Conservation (phyloP, 2,329 filamentous ascomycete genomes). For the Plectosphaerella cucumerina region DNA sequence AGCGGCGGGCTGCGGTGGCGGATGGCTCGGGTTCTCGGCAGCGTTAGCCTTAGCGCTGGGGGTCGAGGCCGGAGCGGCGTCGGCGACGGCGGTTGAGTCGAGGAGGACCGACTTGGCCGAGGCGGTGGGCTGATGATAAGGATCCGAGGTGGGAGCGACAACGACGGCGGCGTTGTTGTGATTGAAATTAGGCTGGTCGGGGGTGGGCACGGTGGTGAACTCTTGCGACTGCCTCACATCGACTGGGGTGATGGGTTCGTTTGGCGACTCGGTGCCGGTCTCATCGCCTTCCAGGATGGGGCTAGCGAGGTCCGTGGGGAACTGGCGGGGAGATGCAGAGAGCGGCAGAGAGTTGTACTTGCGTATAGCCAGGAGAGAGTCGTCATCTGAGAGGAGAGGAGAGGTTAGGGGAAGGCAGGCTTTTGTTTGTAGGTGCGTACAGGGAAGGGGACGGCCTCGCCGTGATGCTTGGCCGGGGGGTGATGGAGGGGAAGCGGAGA, state of each 20-base stretch:
- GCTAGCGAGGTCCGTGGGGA: constrained; percentile 43
- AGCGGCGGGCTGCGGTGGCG: constrained; percentile 4
- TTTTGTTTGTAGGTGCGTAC: not conserved
- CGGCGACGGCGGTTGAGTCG: constrained; percentile 1
- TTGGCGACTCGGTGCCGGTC: constrained; percentile 53
- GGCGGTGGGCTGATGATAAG: not conserved
- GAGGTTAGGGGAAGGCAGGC: not conserved
- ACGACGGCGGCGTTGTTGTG: constrained; percentile 21
- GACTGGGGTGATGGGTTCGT: constrained; percentile 59
- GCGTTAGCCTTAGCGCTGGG: constrained; percentile 3
- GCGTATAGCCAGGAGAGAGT: not conserved
- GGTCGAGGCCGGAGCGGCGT: not conserved
- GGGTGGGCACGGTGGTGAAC: constrained; percentile 39
- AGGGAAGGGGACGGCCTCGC: not conserved
- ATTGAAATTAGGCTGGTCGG: constrained; percentile 32
- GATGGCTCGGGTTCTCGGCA: constrained; percentile 3
- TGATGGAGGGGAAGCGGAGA: not conserved
- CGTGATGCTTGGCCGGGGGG: not conserved
- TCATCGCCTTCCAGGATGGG: constrained; percentile 55
- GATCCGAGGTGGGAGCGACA: constrained; percentile 4
- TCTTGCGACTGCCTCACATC: constrained; percentile 52
- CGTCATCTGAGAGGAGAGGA: not conserved
- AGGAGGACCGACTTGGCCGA: constrained; percentile 6
- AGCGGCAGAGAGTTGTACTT: not conserved
- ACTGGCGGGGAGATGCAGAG: constrained; percentile 41